Percentiles rank a stretch among this genome's conserved stretches.
Conservation (phyloP, 2,329 filamentous ascomycete species). For the Fusarium nodosum region DNA sequence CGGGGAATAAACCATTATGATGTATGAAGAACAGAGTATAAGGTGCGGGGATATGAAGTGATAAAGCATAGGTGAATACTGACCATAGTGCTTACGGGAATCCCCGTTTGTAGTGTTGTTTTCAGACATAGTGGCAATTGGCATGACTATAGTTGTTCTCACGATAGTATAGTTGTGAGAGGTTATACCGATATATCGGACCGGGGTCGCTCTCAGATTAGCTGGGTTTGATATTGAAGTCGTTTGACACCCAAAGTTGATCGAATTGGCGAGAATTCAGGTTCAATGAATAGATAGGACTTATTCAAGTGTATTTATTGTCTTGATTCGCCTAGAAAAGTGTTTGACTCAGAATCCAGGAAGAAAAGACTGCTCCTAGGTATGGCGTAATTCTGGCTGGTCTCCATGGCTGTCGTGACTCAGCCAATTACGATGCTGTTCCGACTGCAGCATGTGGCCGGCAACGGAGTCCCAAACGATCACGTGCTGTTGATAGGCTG, state of each 20-base stretch:
- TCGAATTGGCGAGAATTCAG: constrained; percentile 32
- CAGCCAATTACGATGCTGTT: constrained; percentile 45
- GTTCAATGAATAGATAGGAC: constrained; percentile 25
- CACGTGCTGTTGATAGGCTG: constrained; percentile 30
- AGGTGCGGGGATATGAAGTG: not conserved
- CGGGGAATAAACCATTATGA: not conserved
- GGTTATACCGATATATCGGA: constrained; percentile 28
- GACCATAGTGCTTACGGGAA: constrained; percentile 50
- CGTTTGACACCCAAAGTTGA: constrained; percentile 14
- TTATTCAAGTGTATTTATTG: constrained; percentile 28
- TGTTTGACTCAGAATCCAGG: constrained; percentile 39
- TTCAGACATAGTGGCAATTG: constrained; percentile 47
- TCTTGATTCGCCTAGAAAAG: constrained; percentile 33
- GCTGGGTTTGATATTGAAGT: constrained; percentile 28
- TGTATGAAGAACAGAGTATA: not conserved
- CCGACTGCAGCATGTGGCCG: constrained; percentile 32
- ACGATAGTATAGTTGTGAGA: constrained; percentile 20
- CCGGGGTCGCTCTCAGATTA: constrained; percentile 24
- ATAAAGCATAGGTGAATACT: constrained; percentile 39
- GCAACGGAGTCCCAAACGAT: constrained; percentile 38
- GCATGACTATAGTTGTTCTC: constrained; percentile 25
- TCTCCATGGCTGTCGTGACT: constrained; percentile 41
- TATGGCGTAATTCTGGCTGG: constrained; percentile 50
- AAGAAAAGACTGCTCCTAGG: constrained; percentile 42
- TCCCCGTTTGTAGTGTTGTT: constrained; percentile 35